Percentiles rank a stretch among this genome's conserved stretches.
These are phyloP conservation scores for Drosera capensis DNA, from an alignment of 148 eudicot genomes.

Conservation along the genomic window DNA sequence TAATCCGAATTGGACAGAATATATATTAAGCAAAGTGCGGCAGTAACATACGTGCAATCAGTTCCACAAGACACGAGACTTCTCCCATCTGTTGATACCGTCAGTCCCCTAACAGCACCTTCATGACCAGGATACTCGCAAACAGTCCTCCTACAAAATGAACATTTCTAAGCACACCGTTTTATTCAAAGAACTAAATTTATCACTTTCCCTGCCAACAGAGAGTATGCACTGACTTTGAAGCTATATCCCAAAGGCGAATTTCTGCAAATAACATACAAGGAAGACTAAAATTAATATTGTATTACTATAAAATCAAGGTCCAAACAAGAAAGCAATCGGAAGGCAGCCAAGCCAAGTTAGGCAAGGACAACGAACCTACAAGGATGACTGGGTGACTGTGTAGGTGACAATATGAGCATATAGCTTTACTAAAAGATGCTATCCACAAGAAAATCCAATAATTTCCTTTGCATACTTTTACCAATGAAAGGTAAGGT, in stretches of 20 bases:
- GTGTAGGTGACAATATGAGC: too few relatives aligned
- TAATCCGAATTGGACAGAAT: too few relatives aligned
- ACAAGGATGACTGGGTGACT: too few relatives aligned
- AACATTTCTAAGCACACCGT: neutral
- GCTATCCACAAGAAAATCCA: too few relatives aligned
- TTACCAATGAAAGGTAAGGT: too few relatives aligned
- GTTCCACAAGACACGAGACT: constrained; percentile 87
- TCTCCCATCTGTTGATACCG: constrained; percentile 80
- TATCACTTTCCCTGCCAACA: too few relatives aligned
- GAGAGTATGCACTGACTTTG: constrained; percentile 74
- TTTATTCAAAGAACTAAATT: constrained; percentile 2
- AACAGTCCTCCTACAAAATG: constrained; percentile 46
- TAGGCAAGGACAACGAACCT: too few relatives aligned
- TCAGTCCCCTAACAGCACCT: constrained; percentile 69
- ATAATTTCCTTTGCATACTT: too few relatives aligned
- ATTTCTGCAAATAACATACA: constrained; percentile 70
- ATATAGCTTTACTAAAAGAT: too few relatives aligned
- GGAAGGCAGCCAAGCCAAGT: too few relatives aligned
- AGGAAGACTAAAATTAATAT: neutral
- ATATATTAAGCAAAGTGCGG: too few relatives aligned
- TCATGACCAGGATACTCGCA: constrained; percentile 83
- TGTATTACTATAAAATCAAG: neutral
- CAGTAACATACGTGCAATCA: constrained; percentile 81
- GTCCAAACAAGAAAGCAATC: neutral
- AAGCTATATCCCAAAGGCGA: constrained; percentile 91